Evolutionary conservation across 2,329 filamentous ascomycete species (phyloP).

Genomic region (Colletotrichum neosansevieriae): DNA sequence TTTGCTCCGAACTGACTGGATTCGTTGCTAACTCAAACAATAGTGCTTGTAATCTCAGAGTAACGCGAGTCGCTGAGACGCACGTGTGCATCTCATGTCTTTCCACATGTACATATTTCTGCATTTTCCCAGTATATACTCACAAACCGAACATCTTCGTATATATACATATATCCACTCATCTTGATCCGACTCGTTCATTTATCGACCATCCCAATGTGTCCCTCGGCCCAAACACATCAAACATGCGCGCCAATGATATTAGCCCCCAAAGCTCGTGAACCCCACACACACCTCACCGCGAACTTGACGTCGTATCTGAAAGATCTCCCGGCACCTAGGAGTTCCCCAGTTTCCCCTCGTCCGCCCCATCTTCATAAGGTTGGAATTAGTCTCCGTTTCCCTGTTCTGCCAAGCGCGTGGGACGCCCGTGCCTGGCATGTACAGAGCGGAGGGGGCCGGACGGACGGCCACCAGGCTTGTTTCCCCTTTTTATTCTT

Average conservation of each 20-base stretch:
- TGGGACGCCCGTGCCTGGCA: conserved; percentile 2
- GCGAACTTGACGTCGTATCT: conserved; percentile 26
- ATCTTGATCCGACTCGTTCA: not conserved
- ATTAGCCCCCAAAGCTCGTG: not conserved
- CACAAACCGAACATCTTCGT: conserved; percentile 2
- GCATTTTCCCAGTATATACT: conserved; percentile 11
- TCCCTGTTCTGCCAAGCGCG: not conserved
- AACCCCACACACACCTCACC: conserved; percentile 9
- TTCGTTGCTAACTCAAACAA: conserved; percentile 3
- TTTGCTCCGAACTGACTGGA: not conserved
- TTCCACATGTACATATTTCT: conserved; percentile 19
- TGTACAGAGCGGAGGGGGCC: conserved; percentile 11
- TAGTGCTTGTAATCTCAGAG: conserved; percentile 20
- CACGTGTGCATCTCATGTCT: not conserved
- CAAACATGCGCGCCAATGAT: conserved; percentile 35
- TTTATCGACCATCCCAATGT: conserved; percentile 1
- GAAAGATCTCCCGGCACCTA: conserved; percentile 30
- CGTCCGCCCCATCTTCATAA: conserved; percentile 21
- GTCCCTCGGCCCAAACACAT: not conserved
- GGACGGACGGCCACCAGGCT: conserved; percentile 1
- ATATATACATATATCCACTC: not conserved
- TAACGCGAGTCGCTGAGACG: not conserved
- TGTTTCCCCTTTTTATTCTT: not conserved
- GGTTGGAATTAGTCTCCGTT: not conserved
- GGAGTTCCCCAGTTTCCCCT: conserved; percentile 1